Conservation (phyloP, 176 grass and related monocot species). For the Rhynchospora pubera region DNA sequence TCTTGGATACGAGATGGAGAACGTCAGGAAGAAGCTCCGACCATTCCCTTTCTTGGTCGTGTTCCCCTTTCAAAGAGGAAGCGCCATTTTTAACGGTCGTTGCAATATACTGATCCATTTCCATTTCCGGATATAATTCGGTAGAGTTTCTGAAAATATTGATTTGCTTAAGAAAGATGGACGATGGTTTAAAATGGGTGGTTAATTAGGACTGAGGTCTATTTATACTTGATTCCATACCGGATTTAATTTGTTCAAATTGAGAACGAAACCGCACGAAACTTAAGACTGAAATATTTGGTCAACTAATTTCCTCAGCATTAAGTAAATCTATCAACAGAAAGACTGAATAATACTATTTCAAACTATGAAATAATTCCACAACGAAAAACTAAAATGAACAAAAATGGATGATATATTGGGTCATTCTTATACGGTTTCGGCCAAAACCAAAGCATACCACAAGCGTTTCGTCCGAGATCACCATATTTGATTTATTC, state of each 20-base stretch:
- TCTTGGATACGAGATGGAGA: background rate
- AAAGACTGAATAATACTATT: background rate
- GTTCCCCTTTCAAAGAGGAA: background rate
- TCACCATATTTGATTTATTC: background rate
- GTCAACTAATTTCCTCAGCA: background rate
- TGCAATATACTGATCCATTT: background rate
- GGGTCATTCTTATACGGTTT: background rate
- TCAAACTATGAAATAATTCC: no score
- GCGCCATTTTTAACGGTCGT: background rate
- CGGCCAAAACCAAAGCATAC: background rate
- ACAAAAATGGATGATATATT: background rate
- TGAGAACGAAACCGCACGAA: background rate
- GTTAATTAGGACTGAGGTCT: background rate
- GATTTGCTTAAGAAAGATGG: background rate
- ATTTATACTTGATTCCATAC: background rate
- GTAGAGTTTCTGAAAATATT: background rate
- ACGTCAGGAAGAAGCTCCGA: conserved; percentile 10
- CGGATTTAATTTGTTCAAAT: background rate
- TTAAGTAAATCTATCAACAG: background rate
- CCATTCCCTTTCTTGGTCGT: background rate
- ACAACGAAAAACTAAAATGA: no score
- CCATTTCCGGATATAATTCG: background rate
- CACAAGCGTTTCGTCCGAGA: background rate
- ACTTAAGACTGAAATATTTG: background rate
- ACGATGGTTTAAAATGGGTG: background rate